phyloP scores from a whole-genome alignment of 2,329 filamentous ascomycete genomes.

The Ilyonectria mors-panacis region DNA sequence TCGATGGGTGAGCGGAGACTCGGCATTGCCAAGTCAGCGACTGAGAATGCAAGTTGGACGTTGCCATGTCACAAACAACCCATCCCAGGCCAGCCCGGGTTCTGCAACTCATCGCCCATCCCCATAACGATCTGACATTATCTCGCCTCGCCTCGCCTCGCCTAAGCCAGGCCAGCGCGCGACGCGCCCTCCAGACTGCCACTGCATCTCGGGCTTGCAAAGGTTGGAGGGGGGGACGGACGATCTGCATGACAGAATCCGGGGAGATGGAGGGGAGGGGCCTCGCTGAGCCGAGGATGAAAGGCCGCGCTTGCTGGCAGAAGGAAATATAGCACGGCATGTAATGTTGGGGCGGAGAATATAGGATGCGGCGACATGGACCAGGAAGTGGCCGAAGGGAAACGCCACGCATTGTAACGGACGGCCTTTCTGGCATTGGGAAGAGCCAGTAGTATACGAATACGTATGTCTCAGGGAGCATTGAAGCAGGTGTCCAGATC shows the following conservation, averaged over 20 bases:
- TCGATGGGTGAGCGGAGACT: slow-evolving; percentile 10
- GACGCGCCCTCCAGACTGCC: slow-evolving; percentile 29
- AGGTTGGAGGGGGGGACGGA: neutral
- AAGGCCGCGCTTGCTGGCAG: slow-evolving; percentile 13
- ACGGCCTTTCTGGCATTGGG: neutral
- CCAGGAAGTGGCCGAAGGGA: slow-evolving; percentile 10
- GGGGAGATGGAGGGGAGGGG: slow-evolving; percentile 36
- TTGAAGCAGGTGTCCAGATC: slow-evolving; percentile 17
- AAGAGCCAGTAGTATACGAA: slow-evolving; percentile 31
- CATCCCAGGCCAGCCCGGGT: slow-evolving; percentile 13
- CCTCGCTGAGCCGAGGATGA: slow-evolving; percentile 32
- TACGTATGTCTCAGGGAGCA: slow-evolving; percentile 28
- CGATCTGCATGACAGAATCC: slow-evolving; percentile 38
- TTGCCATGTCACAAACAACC: slow-evolving; percentile 18
- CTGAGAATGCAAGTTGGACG: slow-evolving; percentile 1
- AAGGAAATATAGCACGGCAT: slow-evolving; percentile 23
- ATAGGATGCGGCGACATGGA: slow-evolving; percentile 21
- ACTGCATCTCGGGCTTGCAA: slow-evolving; percentile 27
- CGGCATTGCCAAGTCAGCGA: slow-evolving; percentile 1
- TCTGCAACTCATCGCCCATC: slow-evolving; percentile 17
- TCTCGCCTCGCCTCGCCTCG: slow-evolving; percentile 21
- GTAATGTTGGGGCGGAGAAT: slow-evolving; percentile 29
- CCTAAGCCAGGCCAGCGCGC: slow-evolving; percentile 18
- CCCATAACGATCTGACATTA: slow-evolving; percentile 10
- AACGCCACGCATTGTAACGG: slow-evolving; percentile 25